Evolutionary conservation across 257 asterid genomes (phyloP).

Genomic region (Lavandula angustifolia): DNA sequence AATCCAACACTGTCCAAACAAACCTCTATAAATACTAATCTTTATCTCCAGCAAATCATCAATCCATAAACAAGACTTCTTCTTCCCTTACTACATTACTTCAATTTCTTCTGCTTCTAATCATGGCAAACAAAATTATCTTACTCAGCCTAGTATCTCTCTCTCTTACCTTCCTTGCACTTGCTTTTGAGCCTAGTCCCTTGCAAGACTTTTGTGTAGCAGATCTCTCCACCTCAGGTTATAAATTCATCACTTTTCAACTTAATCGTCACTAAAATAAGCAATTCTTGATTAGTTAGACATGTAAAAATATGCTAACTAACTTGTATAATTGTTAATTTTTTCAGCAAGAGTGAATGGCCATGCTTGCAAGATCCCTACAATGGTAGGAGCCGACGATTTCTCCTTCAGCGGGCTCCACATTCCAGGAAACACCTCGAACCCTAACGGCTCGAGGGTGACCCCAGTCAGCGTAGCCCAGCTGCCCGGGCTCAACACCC

Average conservation of each 20-base stretch:
- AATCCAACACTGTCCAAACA: background rate
- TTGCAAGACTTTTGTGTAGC: constrained; percentile 51
- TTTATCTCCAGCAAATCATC: constrained; percentile 17
- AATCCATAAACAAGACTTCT: background rate
- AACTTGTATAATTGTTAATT: no score
- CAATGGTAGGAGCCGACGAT: constrained; percentile 34
- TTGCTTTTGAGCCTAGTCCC: constrained; percentile 44
- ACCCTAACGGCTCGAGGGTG: constrained; percentile 37
- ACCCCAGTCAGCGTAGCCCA: constrained; percentile 40
- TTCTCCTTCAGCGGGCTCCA: constrained; percentile 46
- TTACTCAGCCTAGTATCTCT: constrained; percentile 18
- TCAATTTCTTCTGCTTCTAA: background rate
- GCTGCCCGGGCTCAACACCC: constrained; percentile 46
- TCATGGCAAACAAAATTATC: constrained; percentile 17
- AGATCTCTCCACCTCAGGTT: constrained; percentile 36
- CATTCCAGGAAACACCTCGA: constrained; percentile 38
- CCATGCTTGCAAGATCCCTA: constrained; percentile 37
- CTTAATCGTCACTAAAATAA: background rate
- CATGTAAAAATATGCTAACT: no score
- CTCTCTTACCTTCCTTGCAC: constrained; percentile 29
- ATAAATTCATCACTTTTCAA: background rate
- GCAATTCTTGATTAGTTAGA: background rate
- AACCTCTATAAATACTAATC: constrained; percentile 27
- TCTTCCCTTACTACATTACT: background rate
- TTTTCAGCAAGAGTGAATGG: constrained; percentile 46